Conservation (phyloP, 495 filamentous ascomycete species). For the Gamarada debralockiae region DNA sequence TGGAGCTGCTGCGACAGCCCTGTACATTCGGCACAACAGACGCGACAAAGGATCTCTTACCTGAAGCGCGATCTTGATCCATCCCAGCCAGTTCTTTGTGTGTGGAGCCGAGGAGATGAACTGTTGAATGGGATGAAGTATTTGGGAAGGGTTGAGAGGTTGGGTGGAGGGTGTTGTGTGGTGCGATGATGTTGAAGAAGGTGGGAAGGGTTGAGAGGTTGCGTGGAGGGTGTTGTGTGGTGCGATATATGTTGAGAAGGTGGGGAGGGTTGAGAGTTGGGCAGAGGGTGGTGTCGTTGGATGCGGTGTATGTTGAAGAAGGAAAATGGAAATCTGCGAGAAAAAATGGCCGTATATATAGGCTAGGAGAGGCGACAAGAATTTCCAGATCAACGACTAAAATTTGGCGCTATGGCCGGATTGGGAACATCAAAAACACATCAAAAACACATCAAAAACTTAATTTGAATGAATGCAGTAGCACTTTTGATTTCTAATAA, state of each 20-base stretch:
- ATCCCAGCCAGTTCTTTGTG: too few relatives aligned
- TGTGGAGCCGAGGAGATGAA: not conserved
- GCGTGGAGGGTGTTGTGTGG: too few relatives aligned
- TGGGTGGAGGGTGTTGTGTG: not conserved
- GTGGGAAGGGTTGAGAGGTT: too few relatives aligned
- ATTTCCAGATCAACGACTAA: not conserved
- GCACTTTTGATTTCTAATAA: not conserved
- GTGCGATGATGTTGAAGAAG: not conserved
- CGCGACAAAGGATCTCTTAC: not conserved
- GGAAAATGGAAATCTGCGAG: not conserved
- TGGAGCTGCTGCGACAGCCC: not conserved
- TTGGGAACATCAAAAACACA: not conserved
- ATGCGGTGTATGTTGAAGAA: not conserved
- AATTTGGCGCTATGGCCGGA: not conserved
- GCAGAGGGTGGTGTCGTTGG: too few relatives aligned
- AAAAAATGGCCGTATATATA: not conserved
- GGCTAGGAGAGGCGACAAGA: not conserved
- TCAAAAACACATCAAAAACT: too few relatives aligned
- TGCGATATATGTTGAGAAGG: not conserved
- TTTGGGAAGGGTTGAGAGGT: not conserved
- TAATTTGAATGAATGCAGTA: not conserved
- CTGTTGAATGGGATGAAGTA: not conserved
- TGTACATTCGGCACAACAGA: not conserved
- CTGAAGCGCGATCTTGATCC: not conserved
- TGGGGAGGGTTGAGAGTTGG: too few relatives aligned